Base-by-base conservation (phyloP, 371 early-diverging fungal species). In the Mucor mucedo region DNA sequence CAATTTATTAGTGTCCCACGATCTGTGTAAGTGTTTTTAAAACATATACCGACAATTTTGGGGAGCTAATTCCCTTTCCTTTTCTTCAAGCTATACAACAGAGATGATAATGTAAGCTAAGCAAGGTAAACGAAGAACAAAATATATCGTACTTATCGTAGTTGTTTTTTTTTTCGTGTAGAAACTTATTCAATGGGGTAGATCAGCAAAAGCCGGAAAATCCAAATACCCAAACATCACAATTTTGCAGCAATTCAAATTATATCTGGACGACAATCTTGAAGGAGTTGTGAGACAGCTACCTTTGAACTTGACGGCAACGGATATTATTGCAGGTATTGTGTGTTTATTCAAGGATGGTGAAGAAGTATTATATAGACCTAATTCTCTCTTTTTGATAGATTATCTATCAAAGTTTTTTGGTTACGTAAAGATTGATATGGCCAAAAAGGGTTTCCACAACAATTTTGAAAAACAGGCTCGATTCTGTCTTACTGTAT, bases 341-440 rank as follows among this genome's bases (percentile, higher is more conserved):
- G 45, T 0, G 29, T 10, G 3, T 14, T 35, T n/a, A 6, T 21
- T 21, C 0, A 21, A 21, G 21, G 21, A 21, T 21, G 21, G 21
- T 0, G 21, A 21, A 21, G 21, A 21, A 21, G 21, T 21, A 21
- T 21, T 21, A 21, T 21, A 21, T 21, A 21, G 21, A 21, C 21
- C 21, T 21, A 21, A 21, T 21, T 21, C 21, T 21, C 21, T 21
- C 21, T 21, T 21, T 21, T 27, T n/a, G 5, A 45, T 42, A 79
- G 86, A 84, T 49, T 86, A 80, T 55, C 64, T 86, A 16, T 69
- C 79, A 28, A 77, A 79, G 29, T 71, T 86, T 50, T 84, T 80
- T 68, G 68, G 68, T 11, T 80, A 83, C 39, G 73, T 82, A 4
- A 62, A 79, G 16, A 62, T 56, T 10, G 83, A 84, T 52, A 83